Conservation (phyloP, 140 eudicot species). For the Ambrosia hybrid region DNA sequence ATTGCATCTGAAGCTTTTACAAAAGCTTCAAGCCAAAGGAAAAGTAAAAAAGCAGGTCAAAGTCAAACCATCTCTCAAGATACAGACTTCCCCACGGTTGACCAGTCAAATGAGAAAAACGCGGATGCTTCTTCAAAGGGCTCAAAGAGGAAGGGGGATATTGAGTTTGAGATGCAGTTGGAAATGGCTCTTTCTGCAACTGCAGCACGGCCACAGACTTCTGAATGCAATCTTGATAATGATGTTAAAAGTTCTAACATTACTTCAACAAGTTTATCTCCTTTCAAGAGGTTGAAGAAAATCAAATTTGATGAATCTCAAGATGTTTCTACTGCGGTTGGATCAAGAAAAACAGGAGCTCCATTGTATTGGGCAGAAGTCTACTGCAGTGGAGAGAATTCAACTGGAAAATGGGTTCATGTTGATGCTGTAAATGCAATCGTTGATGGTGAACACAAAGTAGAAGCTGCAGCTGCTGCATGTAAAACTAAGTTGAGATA, state of each 20-base stretch:
- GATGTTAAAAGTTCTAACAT: conserved; percentile 26
- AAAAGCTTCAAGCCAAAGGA: conserved; percentile 27
- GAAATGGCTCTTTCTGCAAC: conserved; percentile 91
- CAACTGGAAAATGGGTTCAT: conserved; percentile 96
- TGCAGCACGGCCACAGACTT: conserved; percentile 30
- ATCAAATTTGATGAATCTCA: conserved; percentile 44
- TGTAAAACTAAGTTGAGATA: conserved; percentile 86
- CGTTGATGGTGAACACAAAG: conserved; percentile 80
- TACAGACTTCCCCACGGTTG: conserved; percentile 27
- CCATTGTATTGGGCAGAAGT: conserved; percentile 96
- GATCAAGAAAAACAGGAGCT: conserved; percentile 80
- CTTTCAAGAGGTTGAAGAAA: conserved; percentile 50
- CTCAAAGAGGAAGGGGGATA: conserved; percentile 72
- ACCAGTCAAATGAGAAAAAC: conserved; percentile 39
- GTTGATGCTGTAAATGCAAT: conserved; percentile 82
- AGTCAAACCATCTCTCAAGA: conserved; percentile 16
- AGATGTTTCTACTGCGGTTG: conserved; percentile 80
- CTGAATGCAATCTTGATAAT: conserved; percentile 23
- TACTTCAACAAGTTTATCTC: conserved; percentile 25
- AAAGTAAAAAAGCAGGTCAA: conserved; percentile 30
- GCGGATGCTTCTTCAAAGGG: conserved; percentile 40
- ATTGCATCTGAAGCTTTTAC: conserved; percentile 36
- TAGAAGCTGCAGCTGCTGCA: conserved; percentile 88
- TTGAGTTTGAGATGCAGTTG: conserved; percentile 86
- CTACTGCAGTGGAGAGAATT: conserved; percentile 64